Base-by-base conservation (phyloP, 139 green algal species). In the Spirogloea muscicola region DNA sequence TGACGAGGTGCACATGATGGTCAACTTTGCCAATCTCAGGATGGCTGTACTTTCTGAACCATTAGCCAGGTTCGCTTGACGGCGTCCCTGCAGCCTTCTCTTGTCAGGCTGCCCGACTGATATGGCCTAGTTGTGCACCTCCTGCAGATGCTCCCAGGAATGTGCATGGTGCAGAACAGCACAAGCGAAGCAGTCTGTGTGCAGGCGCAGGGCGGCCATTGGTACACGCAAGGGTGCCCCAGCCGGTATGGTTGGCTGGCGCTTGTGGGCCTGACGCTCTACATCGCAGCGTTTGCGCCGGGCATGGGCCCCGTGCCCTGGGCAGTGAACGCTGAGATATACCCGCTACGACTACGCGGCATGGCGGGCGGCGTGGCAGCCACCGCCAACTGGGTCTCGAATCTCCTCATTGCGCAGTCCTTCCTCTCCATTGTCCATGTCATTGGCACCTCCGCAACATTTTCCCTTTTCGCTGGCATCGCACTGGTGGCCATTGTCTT, bases 261-360 rank as follows among this genome's bases (percentile, higher is more conserved):
- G 9, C 58, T 91, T 0, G 52, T n/a, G 1, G 69, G 74, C 13
- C 68, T 92, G 42, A 55, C 88, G 57, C 31, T 82, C 21, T 93
- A 93, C 65, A 74, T 93, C 37, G 63, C 80, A 34, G 79, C 81
- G 0, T 93, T 93, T 82, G 80, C 84, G 6, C 86, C 88, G 1
- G 89, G 89, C 49, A 73, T 93, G 75, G 83, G 87, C 0, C 89
- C 89, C 0, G 83, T 93, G 36, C 88, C 89, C 4, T 93, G 89
- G 89, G 85, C 88, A 0, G 78, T 93, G 10, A 90, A 91, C 44
- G 67, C 85, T 1, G 68, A 93, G 43, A 91, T 93, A 58, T 93
- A 89, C 51, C 87, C 88, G 9, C 33, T 82, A 25, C 46, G 38
- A 13, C 7, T 60, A 3, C 67, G 76, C 49, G 70, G 76, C 29